Percentiles rank a stretch among this genome's conserved stretches.
phyloP scores from a whole-genome alignment of 192 early-diverging fungal species.

The Phycomyces blakesleeanus region DNA sequence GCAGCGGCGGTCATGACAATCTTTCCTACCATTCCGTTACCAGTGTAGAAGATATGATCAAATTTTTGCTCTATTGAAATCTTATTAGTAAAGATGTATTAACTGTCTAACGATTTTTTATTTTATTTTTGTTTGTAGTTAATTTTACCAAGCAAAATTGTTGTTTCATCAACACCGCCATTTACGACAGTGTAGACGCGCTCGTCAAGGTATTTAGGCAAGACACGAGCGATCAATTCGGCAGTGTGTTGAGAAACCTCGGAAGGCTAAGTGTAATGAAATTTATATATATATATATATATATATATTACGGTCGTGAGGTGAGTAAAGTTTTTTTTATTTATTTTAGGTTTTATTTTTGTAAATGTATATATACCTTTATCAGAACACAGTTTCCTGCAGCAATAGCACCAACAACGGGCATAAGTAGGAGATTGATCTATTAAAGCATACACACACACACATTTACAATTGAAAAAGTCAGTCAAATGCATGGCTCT shows the following conservation, averaged over 20 bases:
- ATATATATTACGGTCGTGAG: neutral
- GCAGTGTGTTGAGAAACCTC: slow-evolving; percentile 74
- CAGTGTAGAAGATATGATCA: slow-evolving; percentile 91
- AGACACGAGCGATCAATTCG: slow-evolving; percentile 51
- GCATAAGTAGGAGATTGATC: slow-evolving; percentile 63
- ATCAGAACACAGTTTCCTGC: slow-evolving; percentile 83
- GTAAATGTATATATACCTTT: slow-evolving; percentile 47
- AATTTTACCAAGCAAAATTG: slow-evolving; percentile 38
- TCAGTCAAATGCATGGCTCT: neutral
- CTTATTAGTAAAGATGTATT: slow-evolving; percentile 41
- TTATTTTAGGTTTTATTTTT: too few species aligned
- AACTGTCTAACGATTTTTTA: too few species aligned
- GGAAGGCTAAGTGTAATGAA: slow-evolving; percentile 62
- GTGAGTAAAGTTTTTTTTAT: slow-evolving; percentile 4
- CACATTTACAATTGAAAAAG: neutral
- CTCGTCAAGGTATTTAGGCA: slow-evolving; percentile 76
- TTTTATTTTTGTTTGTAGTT: slow-evolving; percentile 52
- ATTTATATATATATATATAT: too few species aligned
- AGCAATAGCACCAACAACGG: slow-evolving; percentile 81
- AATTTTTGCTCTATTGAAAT: slow-evolving; percentile 63
- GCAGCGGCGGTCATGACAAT: slow-evolving; percentile 78
- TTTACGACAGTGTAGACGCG: slow-evolving; percentile 65
- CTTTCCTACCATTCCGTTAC: slow-evolving; percentile 70
- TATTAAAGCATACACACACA: slow-evolving; percentile 7
- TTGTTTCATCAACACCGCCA: slow-evolving; percentile 76